Base-by-base conservation (phyloP, 192 early-diverging fungal species). In the Fimicolochytrium jonesii region DNA sequence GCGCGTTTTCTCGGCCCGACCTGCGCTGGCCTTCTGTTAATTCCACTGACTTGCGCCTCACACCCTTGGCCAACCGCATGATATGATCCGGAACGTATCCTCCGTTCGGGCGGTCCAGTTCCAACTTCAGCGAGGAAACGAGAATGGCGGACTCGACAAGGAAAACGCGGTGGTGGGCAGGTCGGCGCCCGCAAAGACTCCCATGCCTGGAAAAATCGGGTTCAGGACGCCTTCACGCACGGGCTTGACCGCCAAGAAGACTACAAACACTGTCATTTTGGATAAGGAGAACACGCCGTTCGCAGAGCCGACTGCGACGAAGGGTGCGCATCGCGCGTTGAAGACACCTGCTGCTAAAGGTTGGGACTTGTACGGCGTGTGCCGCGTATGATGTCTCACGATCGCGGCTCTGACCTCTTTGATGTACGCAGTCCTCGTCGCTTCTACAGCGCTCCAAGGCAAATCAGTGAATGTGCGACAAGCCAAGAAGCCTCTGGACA, bases 391-490 rank as follows among this genome's bases (percentile, higher is more conserved):
- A n/a, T n/a, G n/a, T n/a, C n/a, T n/a, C n/a, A n/a, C n/a, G n/a
- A n/a, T n/a, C n/a, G n/a, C n/a, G n/a, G n/a, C n/a, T n/a, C n/a
- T n/a, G n/a, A n/a, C n/a, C n/a, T n/a, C n/a, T n/a, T n/a, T n/a
- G n/a, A n/a, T n/a, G n/a, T n/a, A n/a, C n/a, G n/a, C n/a, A n/a
- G n/a, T n/a, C n/a, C n/a, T n/a, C n/a, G n/a, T n/a, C n/a, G n/a
- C n/a, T n/a, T n/a, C 48, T 15, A 50, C 48, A 0, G 48, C 48
- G 18, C 25, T 50, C n/a, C 48, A 50, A 23, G 48, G 48, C 23
- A 50, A 50, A 50, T 50, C 48, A 11, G 48, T 50, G 18, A 50
- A 50, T 25, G 48, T 50, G 18, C 17, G 25, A 23, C 18, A 50
- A 50, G 26, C 48, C 17, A 50, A 50, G n/a, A n/a, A n/a, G n/a